Conservation (phyloP, 192 early-diverging fungal species). For the Podila verticillata region DNA sequence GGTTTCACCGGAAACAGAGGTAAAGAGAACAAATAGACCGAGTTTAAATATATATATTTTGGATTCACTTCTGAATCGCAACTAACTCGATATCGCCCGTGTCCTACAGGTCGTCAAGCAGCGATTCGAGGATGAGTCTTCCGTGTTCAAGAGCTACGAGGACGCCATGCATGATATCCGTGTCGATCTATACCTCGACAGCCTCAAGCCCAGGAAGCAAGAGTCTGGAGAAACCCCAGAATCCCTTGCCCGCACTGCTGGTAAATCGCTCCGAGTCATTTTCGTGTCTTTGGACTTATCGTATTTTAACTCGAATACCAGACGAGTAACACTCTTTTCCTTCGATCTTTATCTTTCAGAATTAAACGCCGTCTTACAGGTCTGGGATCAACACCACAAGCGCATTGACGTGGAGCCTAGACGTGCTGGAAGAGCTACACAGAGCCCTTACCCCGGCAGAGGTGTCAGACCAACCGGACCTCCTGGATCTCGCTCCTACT, state of each 20-base stretch:
- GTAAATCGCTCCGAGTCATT: not conserved
- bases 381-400: conserved; percentile 42
- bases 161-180: conserved; percentile 51
- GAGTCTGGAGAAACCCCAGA: conserved; percentile 36
- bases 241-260: conserved; percentile 14
- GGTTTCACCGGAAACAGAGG: conserved; percentile 50
- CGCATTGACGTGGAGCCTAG: conserved; percentile 37
- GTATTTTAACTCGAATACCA: not conserved
- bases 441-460: conserved; percentile 28
- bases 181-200: conserved; percentile 40
- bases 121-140: conserved; percentile 47
- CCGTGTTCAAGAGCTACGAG: conserved; percentile 48
- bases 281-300: not conserved
- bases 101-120: conserved; percentile 47
- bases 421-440: conserved; percentile 25
- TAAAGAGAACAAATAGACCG: not conserved
- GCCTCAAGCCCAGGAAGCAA: conserved; percentile 37
- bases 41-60: not conserved
- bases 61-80: too few species aligned
- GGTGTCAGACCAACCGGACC: conserved; percentile 23
- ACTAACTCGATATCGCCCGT: too few species aligned
- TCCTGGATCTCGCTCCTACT: conserved; percentile 30
- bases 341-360: conserved; percentile 4
- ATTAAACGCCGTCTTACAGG: conserved; percentile 18
- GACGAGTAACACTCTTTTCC: not conserved